A percentile compares a stretch with the other conserved stretches of the same genome.
Evolutionary conservation across 2,329 filamentous ascomycete species (phyloP).

Genomic region (Dendrostoma leiphaemia): DNA sequence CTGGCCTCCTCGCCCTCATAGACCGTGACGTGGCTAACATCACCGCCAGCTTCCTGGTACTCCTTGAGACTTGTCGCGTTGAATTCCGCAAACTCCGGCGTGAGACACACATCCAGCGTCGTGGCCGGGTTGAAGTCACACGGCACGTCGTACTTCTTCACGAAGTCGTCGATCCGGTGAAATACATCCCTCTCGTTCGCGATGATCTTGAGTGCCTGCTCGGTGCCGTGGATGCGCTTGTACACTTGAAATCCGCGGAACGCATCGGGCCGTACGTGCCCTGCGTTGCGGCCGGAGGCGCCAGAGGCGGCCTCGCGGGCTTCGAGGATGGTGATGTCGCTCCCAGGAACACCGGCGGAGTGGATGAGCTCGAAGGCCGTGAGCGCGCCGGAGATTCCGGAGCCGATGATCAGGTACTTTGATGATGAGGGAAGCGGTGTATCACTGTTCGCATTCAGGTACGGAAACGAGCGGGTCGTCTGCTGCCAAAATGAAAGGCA

Average conservation of each 20-base stretch:
- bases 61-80: conserved; percentile 37
- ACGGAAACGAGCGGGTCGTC: conserved; percentile 40
- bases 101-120: conserved; percentile 49
- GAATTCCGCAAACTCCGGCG: conserved; percentile 42
- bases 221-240: conserved; percentile 36
- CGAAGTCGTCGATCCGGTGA: conserved; percentile 38
- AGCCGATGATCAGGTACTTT: conserved; percentile 40
- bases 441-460: conserved; percentile 37
- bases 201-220: conserved; percentile 45
- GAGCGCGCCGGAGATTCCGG: conserved; percentile 39
- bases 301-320: conserved; percentile 42
- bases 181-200: conserved; percentile 40
- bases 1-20: conserved; percentile 38
- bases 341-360: conserved; percentile 27
- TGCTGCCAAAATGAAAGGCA: conserved; percentile 37
- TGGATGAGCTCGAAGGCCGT: conserved; percentile 39
- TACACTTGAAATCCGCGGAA: conserved; percentile 47
- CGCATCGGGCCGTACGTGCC: conserved; percentile 42
- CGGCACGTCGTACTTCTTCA: conserved; percentile 36
- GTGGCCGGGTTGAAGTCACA: conserved; percentile 46
- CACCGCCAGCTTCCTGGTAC: conserved; percentile 40
- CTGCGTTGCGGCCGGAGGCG: conserved; percentile 43
- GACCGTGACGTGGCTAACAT: conserved; percentile 39
- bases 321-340: conserved; percentile 39
- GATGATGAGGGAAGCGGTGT: conserved; percentile 26